A percentile compares a stretch with the other conserved stretches of the same genome.
Evolutionary conservation across 257 asterid species (phyloP).

Genomic region (Cordia subcordata): DNA sequence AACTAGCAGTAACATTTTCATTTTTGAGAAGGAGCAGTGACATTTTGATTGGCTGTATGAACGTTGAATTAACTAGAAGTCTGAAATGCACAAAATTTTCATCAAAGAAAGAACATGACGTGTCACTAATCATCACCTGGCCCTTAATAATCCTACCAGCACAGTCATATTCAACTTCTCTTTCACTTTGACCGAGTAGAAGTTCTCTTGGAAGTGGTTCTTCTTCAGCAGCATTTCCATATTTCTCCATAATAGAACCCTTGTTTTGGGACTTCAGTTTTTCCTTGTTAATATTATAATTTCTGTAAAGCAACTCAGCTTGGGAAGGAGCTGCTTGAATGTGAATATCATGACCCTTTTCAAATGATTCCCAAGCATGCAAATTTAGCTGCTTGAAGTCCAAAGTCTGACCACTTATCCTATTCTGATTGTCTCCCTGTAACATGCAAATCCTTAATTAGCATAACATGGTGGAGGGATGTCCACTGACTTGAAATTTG

Average conservation of each 20-base stretch:
- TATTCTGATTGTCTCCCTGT: conserved; percentile 42
- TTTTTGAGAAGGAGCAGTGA: no score
- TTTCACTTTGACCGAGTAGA: conserved; percentile 85
- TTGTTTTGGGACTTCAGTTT: conserved; percentile 69
- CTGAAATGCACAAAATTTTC: neutral
- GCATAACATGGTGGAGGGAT: no score
- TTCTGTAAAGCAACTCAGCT: conserved; percentile 83
- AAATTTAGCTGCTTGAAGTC: conserved; percentile 80
- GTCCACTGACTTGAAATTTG: no score
- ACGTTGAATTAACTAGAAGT: no score
- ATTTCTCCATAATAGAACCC: conserved; percentile 77
- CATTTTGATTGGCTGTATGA: no score
- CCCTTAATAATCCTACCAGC: conserved; percentile 93
- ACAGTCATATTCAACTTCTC: conserved; percentile 78
- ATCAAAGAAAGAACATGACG: neutral
- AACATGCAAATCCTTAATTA: neutral
- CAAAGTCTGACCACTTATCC: conserved; percentile 85
- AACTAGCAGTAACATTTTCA: no score
- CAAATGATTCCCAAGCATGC: conserved; percentile 91
- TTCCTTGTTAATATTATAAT: conserved; percentile 71
- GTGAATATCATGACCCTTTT: conserved; percentile 87
- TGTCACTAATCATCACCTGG: conserved; percentile 45
- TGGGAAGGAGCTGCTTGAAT: conserved; percentile 99
- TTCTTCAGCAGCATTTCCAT: conserved; percentile 86
- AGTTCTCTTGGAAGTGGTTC: conserved; percentile 81